phyloP scores from a whole-genome alignment of 768 basidiomycete genomes.

The Suillus subalutaceus region DNA sequence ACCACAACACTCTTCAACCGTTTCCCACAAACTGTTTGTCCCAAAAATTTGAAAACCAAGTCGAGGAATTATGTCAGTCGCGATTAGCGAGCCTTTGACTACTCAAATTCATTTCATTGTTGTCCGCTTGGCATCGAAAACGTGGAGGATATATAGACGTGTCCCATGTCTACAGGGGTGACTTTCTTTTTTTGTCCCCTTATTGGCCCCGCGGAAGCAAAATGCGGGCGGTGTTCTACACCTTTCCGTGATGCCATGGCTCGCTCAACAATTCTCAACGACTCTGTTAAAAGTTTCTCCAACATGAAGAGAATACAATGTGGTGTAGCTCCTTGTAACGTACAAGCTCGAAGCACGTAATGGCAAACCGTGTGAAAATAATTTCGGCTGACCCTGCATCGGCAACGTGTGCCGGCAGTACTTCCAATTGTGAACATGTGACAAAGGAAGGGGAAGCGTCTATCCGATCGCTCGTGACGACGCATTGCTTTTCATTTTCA shows the following conservation, averaged over 20 bases:
- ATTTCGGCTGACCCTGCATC: not conserved
- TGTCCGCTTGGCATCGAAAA: not conserved
- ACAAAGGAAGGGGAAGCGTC: conserved; percentile 5
- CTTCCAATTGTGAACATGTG: conserved; percentile 4
- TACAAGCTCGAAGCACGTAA: too few species aligned
- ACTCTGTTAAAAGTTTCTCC: not conserved
- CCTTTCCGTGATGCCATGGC: not conserved
- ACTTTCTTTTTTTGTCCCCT: not conserved
- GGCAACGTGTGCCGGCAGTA: not conserved
- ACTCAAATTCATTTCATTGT: not conserved
- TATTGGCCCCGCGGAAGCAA: not conserved
- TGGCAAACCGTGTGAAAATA: not conserved
- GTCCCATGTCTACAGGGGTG: not conserved
- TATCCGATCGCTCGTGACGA: conserved; percentile 14
- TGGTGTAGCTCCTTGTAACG: too few species aligned
- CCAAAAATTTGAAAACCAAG: too few species aligned
- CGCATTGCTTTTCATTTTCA: conserved; percentile 5
- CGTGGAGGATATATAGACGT: not conserved
- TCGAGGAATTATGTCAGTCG: not conserved
- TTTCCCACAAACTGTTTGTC: not conserved
- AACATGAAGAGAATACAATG: too few species aligned
- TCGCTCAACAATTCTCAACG: too few species aligned
- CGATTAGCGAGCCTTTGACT: not conserved
- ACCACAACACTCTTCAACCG: not conserved
- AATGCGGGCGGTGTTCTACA: not conserved